phyloP scores from a whole-genome alignment of 176 grass and related monocot species.

The Puya raimondii region DNA sequence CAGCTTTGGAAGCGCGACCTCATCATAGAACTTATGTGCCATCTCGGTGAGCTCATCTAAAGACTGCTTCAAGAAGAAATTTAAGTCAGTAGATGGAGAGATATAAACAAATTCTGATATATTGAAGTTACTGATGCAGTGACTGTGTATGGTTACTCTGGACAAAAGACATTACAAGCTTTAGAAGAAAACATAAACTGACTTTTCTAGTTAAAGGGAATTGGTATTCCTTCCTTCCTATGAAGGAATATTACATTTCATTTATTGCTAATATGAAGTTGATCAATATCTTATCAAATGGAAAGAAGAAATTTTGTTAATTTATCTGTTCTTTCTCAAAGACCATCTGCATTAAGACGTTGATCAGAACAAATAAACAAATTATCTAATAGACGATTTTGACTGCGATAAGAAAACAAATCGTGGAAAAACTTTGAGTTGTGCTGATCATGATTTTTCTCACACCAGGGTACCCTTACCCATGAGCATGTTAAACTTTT shows the following conservation, averaged over 20 bases:
- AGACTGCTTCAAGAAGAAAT: conserved; percentile 48
- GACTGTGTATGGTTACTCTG: not conserved
- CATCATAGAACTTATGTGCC: conserved; percentile 84
- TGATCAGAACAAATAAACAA: no score
- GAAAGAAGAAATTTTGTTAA: no score
- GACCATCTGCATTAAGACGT: no score
- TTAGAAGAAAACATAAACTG: not conserved
- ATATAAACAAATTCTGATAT: not conserved
- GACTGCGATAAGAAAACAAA: not conserved
- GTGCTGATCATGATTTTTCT: not conserved
- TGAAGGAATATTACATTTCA: no score
- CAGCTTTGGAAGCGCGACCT: conserved; percentile 91
- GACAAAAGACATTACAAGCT: not conserved
- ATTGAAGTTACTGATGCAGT: not conserved
- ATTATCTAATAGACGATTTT: no score
- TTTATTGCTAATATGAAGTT: no score
- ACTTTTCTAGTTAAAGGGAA: no score
- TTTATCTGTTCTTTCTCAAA: no score
- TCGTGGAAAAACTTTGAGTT: not conserved
- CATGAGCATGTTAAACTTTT: not conserved
- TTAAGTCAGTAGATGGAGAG: not conserved
- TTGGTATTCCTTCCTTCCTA: no score
- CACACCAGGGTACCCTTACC: not conserved
- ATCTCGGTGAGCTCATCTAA: conserved; percentile 77
- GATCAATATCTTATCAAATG: no score